Conservation (phyloP, 1,139 yeast genomes). For the Taphrina deformans region DNA sequence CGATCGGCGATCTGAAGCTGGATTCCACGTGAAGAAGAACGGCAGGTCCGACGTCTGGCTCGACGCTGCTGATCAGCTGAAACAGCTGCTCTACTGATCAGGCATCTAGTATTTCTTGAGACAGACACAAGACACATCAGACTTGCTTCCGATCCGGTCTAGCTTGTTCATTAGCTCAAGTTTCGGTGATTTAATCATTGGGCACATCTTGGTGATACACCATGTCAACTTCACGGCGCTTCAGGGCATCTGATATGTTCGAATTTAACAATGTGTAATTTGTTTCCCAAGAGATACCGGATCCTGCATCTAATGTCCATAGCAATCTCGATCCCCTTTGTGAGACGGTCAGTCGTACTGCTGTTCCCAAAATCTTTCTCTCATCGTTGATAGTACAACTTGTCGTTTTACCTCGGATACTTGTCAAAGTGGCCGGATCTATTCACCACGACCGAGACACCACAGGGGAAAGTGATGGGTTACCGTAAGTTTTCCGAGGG, state of each 20-base stretch:
- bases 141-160: no score
- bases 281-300: not conserved
- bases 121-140: no score
- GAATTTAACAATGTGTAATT: constrained; percentile 36
- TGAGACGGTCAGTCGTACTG: constrained; percentile 34
- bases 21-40: no score
- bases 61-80: no score
- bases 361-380: not conserved
- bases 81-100: no score
- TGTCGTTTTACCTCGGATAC: constrained; percentile 81
- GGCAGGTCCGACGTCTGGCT: no score
- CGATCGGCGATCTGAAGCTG: no score
- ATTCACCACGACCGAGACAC: constrained; percentile 46
- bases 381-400: constrained; percentile 53
- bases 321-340: constrained; percentile 37
- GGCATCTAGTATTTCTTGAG: no score
- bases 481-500: constrained; percentile 25
- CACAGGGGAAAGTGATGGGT: constrained; percentile 33
- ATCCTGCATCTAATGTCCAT: not conserved
- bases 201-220: not conserved
- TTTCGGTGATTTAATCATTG: not conserved
- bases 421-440: constrained; percentile 83
- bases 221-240: constrained; percentile 35
- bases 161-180: not conserved
- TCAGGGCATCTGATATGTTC: constrained; percentile 37